Conservation (phyloP, 1,284 basidiomycete species). For the Leucoagaricus sp. region DNA sequence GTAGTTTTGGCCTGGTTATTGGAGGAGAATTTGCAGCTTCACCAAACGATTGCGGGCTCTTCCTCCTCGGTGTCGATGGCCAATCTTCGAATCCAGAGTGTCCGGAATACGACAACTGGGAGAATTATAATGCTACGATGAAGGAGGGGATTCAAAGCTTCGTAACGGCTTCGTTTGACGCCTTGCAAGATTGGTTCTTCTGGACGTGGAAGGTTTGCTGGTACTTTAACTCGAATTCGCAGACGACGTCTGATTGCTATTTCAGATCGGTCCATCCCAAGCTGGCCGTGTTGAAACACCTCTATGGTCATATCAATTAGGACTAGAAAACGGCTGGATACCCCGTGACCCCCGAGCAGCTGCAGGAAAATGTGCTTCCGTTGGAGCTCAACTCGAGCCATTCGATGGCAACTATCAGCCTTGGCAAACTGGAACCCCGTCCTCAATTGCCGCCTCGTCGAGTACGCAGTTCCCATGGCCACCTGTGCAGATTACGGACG, state of each 20-base stretch:
- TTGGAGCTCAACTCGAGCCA: slow-evolving; percentile 42
- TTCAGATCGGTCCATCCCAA: slow-evolving; percentile 65
- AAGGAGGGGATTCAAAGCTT: slow-evolving; percentile 62
- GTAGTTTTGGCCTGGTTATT: slow-evolving; percentile 61
- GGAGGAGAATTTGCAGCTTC: slow-evolving; percentile 70
- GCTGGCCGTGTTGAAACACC: slow-evolving; percentile 65
- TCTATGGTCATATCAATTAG: slow-evolving; percentile 84
- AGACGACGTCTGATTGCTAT: background rate
- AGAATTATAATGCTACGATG: slow-evolving; percentile 54
- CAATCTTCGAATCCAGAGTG: slow-evolving; percentile 53
- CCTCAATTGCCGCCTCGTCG: slow-evolving; percentile 58
- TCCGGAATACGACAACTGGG: slow-evolving; percentile 56
- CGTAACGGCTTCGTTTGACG: slow-evolving; percentile 57
- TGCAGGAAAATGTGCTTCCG: slow-evolving; percentile 61
- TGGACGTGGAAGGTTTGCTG: slow-evolving; percentile 66
- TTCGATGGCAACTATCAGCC: slow-evolving; percentile 63
- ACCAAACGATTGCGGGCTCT: slow-evolving; percentile 70
- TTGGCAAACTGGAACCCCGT: slow-evolving; percentile 79
- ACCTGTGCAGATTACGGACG: slow-evolving; percentile 49
- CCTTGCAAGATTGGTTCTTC: slow-evolving; percentile 61
- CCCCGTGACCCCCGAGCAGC: slow-evolving; percentile 75
- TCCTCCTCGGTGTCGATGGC: slow-evolving; percentile 58
- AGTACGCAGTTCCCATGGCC: slow-evolving; percentile 57
- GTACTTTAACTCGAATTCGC: background rate
- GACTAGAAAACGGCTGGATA: slow-evolving; percentile 79